Conservation (phyloP, 139 green algal genomes). For the Chlorella sp. region DNA sequence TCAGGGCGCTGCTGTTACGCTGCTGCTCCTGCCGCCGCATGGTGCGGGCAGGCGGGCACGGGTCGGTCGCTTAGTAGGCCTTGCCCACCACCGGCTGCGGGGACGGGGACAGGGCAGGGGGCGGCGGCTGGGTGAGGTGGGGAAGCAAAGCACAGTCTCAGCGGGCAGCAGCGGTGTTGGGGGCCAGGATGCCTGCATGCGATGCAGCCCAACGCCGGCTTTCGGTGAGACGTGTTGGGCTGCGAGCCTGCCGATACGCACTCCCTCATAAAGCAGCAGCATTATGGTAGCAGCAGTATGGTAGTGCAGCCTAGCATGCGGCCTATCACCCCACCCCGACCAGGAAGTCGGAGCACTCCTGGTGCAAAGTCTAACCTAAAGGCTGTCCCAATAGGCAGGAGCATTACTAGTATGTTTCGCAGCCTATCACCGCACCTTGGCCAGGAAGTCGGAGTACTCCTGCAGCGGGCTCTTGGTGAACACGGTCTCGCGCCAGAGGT, state of each 20-base stretch:
- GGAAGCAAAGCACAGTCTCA: too few relatives aligned
- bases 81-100: conserved; percentile 44
- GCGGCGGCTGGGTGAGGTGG: too few relatives aligned
- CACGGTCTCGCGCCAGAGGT: conserved; percentile 96
- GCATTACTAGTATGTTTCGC: too few relatives aligned
- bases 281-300: too few relatives aligned
- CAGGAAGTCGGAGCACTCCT: too few relatives aligned
- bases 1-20: neutral
- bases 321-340: too few relatives aligned
- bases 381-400: too few relatives aligned
- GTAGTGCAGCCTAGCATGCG: too few relatives aligned
- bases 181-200: neutral
- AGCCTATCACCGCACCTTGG: conserved; percentile 11
- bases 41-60: neutral
- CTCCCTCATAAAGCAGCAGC: too few relatives aligned
- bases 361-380: too few relatives aligned
- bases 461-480: conserved; percentile 94
- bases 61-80: conserved; percentile 38
- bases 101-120: neutral
- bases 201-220: neutral
- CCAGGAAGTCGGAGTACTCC: conserved; percentile 37
- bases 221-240: too few relatives aligned
- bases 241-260: too few relatives aligned
- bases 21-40: neutral
- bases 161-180: neutral